Conservation (phyloP, 108 stramenopile species). For the Skeletonema potamos region DNA sequence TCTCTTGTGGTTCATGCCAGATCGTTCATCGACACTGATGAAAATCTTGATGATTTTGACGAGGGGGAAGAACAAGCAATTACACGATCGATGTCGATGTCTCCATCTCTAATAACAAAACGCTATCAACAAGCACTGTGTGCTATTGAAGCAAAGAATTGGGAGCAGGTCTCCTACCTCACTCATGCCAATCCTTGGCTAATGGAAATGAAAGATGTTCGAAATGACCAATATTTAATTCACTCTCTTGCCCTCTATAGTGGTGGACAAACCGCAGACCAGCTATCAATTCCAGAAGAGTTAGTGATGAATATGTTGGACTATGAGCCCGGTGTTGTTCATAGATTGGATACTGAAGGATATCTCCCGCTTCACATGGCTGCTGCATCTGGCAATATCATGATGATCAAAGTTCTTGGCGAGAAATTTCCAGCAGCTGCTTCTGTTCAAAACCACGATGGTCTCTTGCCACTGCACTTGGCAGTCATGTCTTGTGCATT, state of each 20-base stretch:
- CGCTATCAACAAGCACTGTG: slow-evolving; percentile 75
- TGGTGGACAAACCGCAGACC: slow-evolving; percentile 31
- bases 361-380: slow-evolving; percentile 88
- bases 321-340: slow-evolving; percentile 67
- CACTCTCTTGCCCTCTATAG: slow-evolving; percentile 81
- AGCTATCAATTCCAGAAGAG: slow-evolving; percentile 47
- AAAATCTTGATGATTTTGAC: slow-evolving; percentile 8
- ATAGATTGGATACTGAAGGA: slow-evolving; percentile 83
- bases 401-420: slow-evolving; percentile 76
- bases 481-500: slow-evolving; percentile 62
- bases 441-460: slow-evolving; percentile 86
- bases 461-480: slow-evolving; percentile 79
- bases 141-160: slow-evolving; percentile 74
- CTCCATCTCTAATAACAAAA: slow-evolving; percentile 78
- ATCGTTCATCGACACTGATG: slow-evolving; percentile 47
- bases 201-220: slow-evolving; percentile 85
- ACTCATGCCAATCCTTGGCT: slow-evolving; percentile 83
- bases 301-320: slow-evolving; percentile 58
- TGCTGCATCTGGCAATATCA: slow-evolving; percentile 68
- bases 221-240: slow-evolving; percentile 77
- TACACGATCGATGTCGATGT: slow-evolving; percentile 63
- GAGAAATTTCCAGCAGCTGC: slow-evolving; percentile 76
- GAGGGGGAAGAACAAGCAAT: slow-evolving; percentile 23
- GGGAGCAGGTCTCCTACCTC: slow-evolving; percentile 78
- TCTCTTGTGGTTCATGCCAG: slow-evolving; percentile 32